Evolutionary conservation across 768 basidiomycete species (phyloP).

Genomic region (Leccinum barrowsii): DNA sequence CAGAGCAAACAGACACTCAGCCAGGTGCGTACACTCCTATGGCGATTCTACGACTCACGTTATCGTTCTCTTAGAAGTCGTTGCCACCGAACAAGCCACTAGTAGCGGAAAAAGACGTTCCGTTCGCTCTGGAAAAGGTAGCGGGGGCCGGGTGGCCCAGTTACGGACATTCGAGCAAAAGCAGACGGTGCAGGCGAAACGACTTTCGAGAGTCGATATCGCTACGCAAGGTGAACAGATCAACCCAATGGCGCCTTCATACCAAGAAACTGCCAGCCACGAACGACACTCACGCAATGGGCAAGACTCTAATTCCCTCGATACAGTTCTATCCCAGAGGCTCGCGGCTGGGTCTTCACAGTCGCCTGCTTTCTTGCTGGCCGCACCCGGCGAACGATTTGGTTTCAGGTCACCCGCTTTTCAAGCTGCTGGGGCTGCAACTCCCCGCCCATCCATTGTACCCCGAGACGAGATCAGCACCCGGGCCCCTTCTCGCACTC

Average conservation of each 20-base stretch:
- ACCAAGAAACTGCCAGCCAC: not conserved
- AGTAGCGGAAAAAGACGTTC: not conserved
- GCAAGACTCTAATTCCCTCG: not conserved
- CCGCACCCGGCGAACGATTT: not conserved
- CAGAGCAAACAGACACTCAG: not conserved
- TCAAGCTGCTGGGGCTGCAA: too few species aligned
- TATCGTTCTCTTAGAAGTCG: not conserved
- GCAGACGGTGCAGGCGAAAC: not conserved
- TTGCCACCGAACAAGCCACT: not conserved
- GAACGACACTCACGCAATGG: not conserved
- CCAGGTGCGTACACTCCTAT: not conserved
- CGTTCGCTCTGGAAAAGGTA: not conserved
- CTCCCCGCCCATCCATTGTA: not conserved
- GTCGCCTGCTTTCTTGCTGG: not conserved
- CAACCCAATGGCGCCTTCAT: slow-evolving; percentile 7
- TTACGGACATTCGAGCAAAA: not conserved
- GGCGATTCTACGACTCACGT: not conserved
- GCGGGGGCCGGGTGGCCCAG: not conserved
- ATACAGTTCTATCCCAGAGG: not conserved
- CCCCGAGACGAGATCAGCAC: not conserved
- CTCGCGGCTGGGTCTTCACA: not conserved
- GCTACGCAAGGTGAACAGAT: not conserved
- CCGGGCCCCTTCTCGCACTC: not conserved
- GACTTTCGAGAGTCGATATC: not conserved
- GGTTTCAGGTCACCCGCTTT: not conserved